These are phyloP conservation scores for Protomyces inouyei DNA, from an alignment of 1,139 yeast species.

Conservation along the genomic window DNA sequence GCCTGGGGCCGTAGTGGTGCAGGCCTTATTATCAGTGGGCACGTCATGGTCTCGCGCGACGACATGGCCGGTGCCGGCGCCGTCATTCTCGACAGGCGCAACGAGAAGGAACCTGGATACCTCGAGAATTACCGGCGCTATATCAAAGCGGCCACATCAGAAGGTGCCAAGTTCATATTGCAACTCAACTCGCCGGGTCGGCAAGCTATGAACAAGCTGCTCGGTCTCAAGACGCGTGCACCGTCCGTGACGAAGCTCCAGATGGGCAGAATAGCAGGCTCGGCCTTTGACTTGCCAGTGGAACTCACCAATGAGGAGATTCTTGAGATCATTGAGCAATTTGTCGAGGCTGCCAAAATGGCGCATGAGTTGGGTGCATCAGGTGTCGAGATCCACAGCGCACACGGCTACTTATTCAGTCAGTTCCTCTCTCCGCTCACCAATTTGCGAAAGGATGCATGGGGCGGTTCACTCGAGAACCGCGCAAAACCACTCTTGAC, in stretches of 20 bases:
- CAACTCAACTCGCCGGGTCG: slow-evolving; percentile 3
- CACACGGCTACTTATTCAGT: slow-evolving; percentile 66
- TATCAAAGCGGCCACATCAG: neutral
- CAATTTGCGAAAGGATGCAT: slow-evolving; percentile 60
- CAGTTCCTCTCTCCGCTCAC: slow-evolving; percentile 51
- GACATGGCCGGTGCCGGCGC: slow-evolving; percentile 1
- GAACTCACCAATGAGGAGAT: slow-evolving; percentile 1
- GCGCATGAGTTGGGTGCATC: slow-evolving; percentile 59
- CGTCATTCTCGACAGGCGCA: neutral
- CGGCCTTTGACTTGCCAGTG: neutral
- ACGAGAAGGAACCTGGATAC: neutral
- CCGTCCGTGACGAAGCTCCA: neutral
- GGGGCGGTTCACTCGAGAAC: slow-evolving; percentile 65
- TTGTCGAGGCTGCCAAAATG: slow-evolving; percentile 47
- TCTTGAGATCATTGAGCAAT: slow-evolving; percentile 40
- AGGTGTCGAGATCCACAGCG: slow-evolving; percentile 62
- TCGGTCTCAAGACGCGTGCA: neutral
- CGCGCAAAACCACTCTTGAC: slow-evolving; percentile 56
- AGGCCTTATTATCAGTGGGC: slow-evolving; percentile 22
- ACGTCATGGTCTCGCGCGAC: slow-evolving; percentile 7
- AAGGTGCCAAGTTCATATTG: neutral
- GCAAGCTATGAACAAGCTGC: neutral
- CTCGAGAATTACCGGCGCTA: neutral
- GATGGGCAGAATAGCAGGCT: neutral
- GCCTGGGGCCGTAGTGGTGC: slow-evolving; percentile 25